Evolutionary conservation across 2,329 filamentous ascomycete genomes (phyloP).

Genomic region (Aspergillus unguis): DNA sequence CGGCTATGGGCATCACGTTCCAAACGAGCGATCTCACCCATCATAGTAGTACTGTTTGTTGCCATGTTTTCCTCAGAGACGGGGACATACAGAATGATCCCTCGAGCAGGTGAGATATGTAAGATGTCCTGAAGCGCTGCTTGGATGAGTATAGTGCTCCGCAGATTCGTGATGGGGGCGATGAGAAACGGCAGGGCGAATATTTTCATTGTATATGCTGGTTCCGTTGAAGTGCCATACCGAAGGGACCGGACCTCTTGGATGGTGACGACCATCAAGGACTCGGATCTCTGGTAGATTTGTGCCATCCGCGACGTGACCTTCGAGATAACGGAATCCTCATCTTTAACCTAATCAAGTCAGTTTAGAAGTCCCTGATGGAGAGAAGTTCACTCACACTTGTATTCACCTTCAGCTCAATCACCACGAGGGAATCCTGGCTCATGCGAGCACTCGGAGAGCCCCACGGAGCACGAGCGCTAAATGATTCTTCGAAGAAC

Average conservation of each 20-base stretch:
- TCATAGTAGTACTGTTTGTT: conserved; percentile 66
- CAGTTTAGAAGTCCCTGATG: conserved; percentile 9
- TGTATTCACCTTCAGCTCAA: conserved; percentile 63
- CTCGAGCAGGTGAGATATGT: conserved; percentile 62
- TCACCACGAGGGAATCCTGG: conserved; percentile 58
- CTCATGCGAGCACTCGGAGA: conserved; percentile 48
- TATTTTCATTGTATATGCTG: conserved; percentile 74
- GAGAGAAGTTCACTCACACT: conserved; percentile 46
- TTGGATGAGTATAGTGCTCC: conserved; percentile 75
- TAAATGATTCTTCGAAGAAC: conserved; percentile 42
- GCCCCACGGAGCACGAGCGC: conserved; percentile 33
- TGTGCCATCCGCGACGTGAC: conserved; percentile 69
- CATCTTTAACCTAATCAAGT: conserved; percentile 58
- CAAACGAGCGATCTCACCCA: conserved; percentile 63
- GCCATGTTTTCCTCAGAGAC: conserved; percentile 70
- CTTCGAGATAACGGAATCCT: conserved; percentile 72
- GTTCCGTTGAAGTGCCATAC: conserved; percentile 71
- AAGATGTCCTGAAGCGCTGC: conserved; percentile 69
- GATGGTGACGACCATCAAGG: conserved; percentile 71
- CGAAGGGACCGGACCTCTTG: conserved; percentile 72
- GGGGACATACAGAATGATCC: conserved; percentile 68
- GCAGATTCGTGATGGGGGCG: conserved; percentile 71
- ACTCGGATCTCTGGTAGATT: conserved; percentile 70
- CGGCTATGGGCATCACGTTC: conserved; percentile 46
- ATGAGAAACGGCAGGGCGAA: conserved; percentile 66